Conservation (phyloP, 148 eudicot species). For the Vaccinium corymbosum region DNA sequence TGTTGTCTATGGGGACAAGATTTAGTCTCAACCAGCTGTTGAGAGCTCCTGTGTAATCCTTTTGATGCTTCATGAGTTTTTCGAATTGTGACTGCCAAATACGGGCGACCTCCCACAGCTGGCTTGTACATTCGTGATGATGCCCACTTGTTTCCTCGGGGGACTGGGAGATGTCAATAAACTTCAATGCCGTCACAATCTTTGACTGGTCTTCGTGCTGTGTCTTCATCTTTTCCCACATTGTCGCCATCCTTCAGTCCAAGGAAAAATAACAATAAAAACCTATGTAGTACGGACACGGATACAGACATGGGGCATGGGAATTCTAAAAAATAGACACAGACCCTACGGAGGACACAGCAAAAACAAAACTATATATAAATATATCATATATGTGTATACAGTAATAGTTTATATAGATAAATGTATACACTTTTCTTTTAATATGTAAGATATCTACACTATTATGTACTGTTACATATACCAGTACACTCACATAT, state of each 20-base stretch:
- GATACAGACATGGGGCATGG: too few species aligned
- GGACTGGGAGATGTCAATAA: conserved; percentile 58
- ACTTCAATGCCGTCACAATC: conserved; percentile 38
- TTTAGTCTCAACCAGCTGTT: conserved; percentile 76
- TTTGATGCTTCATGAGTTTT: conserved; percentile 63
- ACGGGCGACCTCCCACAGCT: conserved; percentile 54
- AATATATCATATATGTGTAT: too few species aligned
- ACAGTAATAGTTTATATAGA: too few species aligned
- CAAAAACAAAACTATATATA: too few species aligned
- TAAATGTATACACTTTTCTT: too few species aligned
- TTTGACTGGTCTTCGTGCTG: conserved; percentile 60
- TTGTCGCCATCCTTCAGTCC: conserved; percentile 68
- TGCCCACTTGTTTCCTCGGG: conserved; percentile 68
- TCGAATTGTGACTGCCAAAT: conserved; percentile 67
- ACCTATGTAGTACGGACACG: too few species aligned
- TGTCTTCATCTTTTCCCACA: conserved; percentile 78
- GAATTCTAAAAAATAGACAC: too few species aligned
- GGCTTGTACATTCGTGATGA: conserved; percentile 63
- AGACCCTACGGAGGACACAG: too few species aligned
- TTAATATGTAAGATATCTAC: too few species aligned
- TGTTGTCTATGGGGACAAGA: conserved; percentile 84
- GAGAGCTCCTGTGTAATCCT: conserved; percentile 67
- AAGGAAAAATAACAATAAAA: neutral
- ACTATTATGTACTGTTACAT: too few species aligned
- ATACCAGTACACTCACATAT: too few species aligned